phyloP scores from a whole-genome alignment of 1,139 yeast species.

The Zygoascus hellenicus region DNA sequence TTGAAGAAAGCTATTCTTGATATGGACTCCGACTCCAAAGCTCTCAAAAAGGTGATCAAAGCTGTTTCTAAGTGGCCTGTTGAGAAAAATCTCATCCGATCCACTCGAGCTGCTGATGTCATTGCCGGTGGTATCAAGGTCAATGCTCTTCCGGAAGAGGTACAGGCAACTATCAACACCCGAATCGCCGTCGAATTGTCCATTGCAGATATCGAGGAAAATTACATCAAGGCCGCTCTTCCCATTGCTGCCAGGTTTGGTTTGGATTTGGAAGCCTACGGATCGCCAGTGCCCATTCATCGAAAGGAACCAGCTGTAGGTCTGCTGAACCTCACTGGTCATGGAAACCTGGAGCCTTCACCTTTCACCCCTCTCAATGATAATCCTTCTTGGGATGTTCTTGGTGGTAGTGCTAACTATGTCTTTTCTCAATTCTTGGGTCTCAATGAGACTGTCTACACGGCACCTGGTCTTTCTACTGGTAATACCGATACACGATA shows the following conservation, averaged over 20 bases:
- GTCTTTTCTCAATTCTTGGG: constrained; percentile 48
- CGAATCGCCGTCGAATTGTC: constrained; percentile 51
- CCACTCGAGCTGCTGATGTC: constrained; percentile 67
- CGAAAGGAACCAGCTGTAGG: constrained; percentile 13
- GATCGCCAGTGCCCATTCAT: constrained; percentile 26
- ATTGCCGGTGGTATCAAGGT: constrained; percentile 64
- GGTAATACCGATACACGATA: constrained; percentile 83
- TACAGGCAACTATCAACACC: constrained; percentile 50
- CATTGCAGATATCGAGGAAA: constrained; percentile 38
- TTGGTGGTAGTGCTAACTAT: constrained; percentile 54
- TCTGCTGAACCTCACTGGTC: constrained; percentile 12
- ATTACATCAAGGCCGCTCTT: constrained; percentile 37
- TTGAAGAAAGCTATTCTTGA: constrained; percentile 19
- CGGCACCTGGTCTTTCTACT: constrained; percentile 64
- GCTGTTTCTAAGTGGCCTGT: constrained; percentile 13
- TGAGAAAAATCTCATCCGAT: constrained; percentile 42
- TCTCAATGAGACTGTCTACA: constrained; percentile 14
- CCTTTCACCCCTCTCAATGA: constrained; percentile 48
- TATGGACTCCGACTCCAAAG: constrained; percentile 17
- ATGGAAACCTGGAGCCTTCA: constrained; percentile 45
- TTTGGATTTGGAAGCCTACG: constrained; percentile 41
- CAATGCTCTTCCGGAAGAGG: constrained; percentile 71
- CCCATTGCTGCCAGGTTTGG: constrained; percentile 42
- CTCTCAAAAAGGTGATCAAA: constrained; percentile 21
- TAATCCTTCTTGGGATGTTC: constrained; percentile 47